Conservation (phyloP, 768 basidiomycete genomes). For the Pisolithus sp. region DNA sequence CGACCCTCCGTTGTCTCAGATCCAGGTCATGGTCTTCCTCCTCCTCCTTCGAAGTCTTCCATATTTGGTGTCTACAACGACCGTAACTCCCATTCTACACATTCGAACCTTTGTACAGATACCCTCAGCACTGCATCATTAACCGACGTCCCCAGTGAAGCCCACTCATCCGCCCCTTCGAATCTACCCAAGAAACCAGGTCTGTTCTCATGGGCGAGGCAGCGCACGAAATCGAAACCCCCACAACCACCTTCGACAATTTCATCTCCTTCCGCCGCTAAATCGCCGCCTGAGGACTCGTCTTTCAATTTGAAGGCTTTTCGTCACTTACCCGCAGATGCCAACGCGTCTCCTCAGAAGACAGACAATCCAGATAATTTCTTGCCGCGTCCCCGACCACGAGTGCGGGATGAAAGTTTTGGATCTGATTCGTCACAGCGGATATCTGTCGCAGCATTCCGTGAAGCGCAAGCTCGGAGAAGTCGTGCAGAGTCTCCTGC, state of each 20-base stretch:
- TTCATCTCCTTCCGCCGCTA: constrained; percentile 22
- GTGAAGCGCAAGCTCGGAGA: constrained; percentile 67
- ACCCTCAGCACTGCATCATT: constrained; percentile 14
- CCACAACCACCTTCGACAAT: constrained; percentile 28
- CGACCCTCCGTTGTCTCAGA: constrained; percentile 39
- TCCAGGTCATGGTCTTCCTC: constrained; percentile 38
- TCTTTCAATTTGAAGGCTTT: constrained; percentile 76
- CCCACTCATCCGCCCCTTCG: constrained; percentile 10
- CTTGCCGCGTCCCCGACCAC: constrained; percentile 36
- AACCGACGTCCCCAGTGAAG: constrained; percentile 6
- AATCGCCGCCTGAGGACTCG: constrained; percentile 13
- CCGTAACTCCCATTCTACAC: constrained; percentile 48
- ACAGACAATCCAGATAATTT: constrained; percentile 6
- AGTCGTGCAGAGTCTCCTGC: constrained; percentile 56
- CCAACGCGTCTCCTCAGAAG: constrained; percentile 15
- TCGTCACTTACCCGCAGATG: constrained; percentile 55
- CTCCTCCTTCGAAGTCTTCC: constrained; percentile 58
- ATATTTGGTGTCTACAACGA: constrained; percentile 58
- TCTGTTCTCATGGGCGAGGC: constrained; percentile 30
- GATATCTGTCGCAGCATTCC: constrained; percentile 77
- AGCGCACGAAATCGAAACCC: constrained; percentile 32
- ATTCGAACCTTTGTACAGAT: constrained; percentile 35
- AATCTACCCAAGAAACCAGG: constrained; percentile 29
- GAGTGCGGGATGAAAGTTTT: constrained; percentile 52
- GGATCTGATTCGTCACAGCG: constrained; percentile 65